Conservation (phyloP, 352 stramenopile species). For the Pythium plurisporium region DNA sequence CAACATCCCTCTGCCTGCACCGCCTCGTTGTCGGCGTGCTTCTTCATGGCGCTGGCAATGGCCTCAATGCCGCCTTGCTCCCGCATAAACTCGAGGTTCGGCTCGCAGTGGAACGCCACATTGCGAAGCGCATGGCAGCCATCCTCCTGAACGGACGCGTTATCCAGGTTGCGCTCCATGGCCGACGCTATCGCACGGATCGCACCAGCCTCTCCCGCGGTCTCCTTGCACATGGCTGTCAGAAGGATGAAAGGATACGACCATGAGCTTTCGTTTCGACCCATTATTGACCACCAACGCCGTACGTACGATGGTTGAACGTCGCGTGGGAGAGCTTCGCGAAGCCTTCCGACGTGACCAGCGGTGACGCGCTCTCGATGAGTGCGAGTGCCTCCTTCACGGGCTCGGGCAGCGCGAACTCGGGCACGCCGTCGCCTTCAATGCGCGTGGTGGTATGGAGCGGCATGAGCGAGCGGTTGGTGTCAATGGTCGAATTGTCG, state of each 20-base stretch:
- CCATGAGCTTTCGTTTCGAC: no score
- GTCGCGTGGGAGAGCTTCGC: conserved; percentile 70
- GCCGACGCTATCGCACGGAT: conserved; percentile 55
- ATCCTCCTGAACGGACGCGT: conserved; percentile 58
- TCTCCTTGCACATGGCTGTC: conserved; percentile 65
- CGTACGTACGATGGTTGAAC: conserved; percentile 65
- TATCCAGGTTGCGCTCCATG: conserved; percentile 61
- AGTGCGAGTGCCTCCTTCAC: conserved; percentile 62
- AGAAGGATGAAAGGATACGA: background rate
- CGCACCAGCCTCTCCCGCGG: conserved; percentile 45
- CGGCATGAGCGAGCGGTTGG: conserved; percentile 23
- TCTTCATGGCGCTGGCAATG: conserved; percentile 59
- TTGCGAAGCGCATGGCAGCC: conserved; percentile 78
- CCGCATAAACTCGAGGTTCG: conserved; percentile 54
- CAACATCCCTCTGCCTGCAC: conserved; percentile 69
- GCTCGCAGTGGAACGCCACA: conserved; percentile 65
- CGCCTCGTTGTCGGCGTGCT: conserved; percentile 56
- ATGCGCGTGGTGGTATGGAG: conserved; percentile 50
- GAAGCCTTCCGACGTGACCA: conserved; percentile 52
- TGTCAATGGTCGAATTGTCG: background rate
- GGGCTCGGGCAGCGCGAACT: conserved; percentile 31
- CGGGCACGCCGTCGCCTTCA: conserved; percentile 34
- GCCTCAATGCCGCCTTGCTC: conserved; percentile 60
- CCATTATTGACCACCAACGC: no score
- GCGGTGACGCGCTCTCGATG: conserved; percentile 51